phyloP scores from a whole-genome alignment of 2,329 filamentous ascomycete species.

The Phialocephala subalpina region DNA sequence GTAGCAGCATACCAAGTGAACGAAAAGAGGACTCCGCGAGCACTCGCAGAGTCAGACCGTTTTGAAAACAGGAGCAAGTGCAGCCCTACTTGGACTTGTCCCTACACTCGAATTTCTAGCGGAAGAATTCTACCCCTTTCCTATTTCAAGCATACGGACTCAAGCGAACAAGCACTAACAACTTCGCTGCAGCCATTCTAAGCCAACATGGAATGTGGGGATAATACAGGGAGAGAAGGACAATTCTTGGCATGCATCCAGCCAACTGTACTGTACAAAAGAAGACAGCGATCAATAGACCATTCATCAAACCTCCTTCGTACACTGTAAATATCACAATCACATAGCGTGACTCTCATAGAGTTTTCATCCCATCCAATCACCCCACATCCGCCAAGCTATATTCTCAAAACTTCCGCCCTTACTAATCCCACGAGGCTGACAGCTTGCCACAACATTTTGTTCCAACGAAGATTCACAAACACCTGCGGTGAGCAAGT shows the following conservation, averaged over 20 bases:
- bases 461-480: not conserved
- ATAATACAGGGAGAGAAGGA: constrained; percentile 1
- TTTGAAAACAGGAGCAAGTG: too few relatives aligned
- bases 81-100: too few relatives aligned
- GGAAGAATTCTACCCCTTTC: not conserved
- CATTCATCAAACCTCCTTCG: constrained; percentile 12
- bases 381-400: constrained; percentile 3
- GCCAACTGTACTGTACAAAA: constrained; percentile 35
- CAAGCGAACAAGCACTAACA: constrained; percentile 16
- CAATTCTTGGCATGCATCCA: constrained; percentile 20
- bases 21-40: too few relatives aligned
- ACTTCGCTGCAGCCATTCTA: constrained; percentile 26
- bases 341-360: not conserved
- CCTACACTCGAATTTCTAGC: too few relatives aligned
- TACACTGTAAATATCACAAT: not conserved
- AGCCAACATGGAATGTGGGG: not conserved
- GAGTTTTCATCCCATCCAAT: not conserved
- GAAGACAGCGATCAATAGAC: constrained; percentile 32
- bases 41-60: too few relatives aligned
- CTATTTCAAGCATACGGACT: not conserved
- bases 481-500: not conserved
- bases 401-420: constrained; percentile 33
- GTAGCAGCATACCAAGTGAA: not conserved
- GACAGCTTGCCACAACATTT: constrained; percentile 6
- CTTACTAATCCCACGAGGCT: constrained; percentile 28